Evolutionary conservation across 2,329 filamentous ascomycete species (phyloP), one percentile per base, ranked within the genome.

Genomic region (Stagonosporopsis vannaccii): DNA sequence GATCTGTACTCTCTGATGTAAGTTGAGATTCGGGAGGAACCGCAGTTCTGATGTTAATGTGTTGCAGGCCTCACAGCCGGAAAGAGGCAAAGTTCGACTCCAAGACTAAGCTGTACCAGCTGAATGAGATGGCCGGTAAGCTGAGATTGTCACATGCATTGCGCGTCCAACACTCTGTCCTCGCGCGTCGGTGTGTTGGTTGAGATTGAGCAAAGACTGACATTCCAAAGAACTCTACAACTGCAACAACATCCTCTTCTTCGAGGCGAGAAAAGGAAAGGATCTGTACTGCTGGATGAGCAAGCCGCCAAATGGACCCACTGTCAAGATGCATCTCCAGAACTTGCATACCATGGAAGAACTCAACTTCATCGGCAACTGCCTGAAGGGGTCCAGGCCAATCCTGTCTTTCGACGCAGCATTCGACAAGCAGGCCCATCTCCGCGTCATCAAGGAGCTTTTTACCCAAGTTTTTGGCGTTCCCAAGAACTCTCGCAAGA

Each of bases 81-180:
- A 97, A 96, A 80, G 95, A 99, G 75, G 92, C 90, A 68, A 99
- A 99, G 79, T 91, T 97, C 65, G 95, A 99, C 77, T 95, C 92
- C 49, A 98, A 98, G 80, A 93, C 91, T 33, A 92, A 95, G 81
- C 84, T 92, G 20, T 75, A 77, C 56, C 73, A 77, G 61, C 65
- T 78, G 35, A 78, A 78, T 54, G 76, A 78, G 56, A 67, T 78
- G 39, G 75, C 75, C 32, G 70, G 70, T 72, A 70, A 54, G 60
- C n/a, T 22, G 20, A 15, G n/a, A 35, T 28, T 15, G 26, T 2
- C 12, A 8, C 11, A n/a, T n/a, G 0, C 32, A 15, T 30, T 9
- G 5, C n/a, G 6, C 11, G 13, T 17, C 6, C 17, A n/a, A 13
- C 5, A 6, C n/a, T 20, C 23, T 43, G n/a, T 26, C 5, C 17